These are phyloP conservation scores for Pseudocercospora cruenta DNA, from an alignment of 2,329 filamentous ascomycete genomes.

Conservation along the genomic window DNA sequence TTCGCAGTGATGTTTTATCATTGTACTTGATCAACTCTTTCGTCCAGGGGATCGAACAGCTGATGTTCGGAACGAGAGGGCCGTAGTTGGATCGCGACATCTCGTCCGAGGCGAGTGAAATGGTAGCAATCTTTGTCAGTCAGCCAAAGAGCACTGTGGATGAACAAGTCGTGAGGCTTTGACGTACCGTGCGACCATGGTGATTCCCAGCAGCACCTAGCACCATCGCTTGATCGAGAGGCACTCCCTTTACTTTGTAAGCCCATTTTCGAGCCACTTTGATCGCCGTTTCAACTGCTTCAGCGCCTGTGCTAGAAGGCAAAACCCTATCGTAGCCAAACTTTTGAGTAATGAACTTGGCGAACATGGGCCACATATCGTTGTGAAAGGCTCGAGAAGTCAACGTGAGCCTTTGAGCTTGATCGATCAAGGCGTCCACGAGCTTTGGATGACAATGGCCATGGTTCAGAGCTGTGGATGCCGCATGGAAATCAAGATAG, in stretches of 20 bases:
- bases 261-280: conserved; percentile 97
- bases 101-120: conserved; percentile 90
- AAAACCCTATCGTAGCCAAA: conserved; percentile 97
- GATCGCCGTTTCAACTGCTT: conserved; percentile 91
- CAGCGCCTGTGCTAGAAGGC: conserved; percentile 96
- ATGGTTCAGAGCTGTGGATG: conserved; percentile 96
- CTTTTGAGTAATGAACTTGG: conserved; percentile 81
- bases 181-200: conserved; percentile 86
- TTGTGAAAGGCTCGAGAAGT: conserved; percentile 96
- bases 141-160: not conserved
- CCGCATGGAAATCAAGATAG: conserved; percentile 95
- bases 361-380: conserved; percentile 93
- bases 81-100: conserved; percentile 97
- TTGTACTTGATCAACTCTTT: conserved; percentile 81
- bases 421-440: conserved; percentile 82
- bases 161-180: not conserved
- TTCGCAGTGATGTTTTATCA: conserved; percentile 76
- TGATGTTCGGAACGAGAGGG: conserved; percentile 87
- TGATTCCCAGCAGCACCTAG: conserved; percentile 89
- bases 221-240: conserved; percentile 77
- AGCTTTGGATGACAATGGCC: conserved; percentile 96
- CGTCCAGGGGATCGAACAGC: conserved; percentile 74
- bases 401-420: conserved; percentile 84
- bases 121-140: conserved; percentile 62
- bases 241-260: conserved; percentile 93